Percentiles rank a stretch among this genome's conserved stretches.
phyloP scores from a whole-genome alignment of 2,329 filamentous ascomycete species.

The Lachnellula suecica region DNA sequence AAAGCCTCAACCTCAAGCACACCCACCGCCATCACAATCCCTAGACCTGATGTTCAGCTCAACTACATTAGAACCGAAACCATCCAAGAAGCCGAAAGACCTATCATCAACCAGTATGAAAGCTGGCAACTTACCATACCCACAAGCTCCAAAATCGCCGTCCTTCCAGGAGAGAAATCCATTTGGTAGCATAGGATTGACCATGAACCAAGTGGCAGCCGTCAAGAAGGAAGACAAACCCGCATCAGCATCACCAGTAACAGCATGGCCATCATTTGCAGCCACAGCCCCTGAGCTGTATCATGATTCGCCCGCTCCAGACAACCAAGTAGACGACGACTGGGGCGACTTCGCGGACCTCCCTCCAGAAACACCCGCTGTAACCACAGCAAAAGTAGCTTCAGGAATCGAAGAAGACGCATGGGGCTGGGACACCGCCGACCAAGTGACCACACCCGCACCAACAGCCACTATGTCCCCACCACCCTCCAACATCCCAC shows the following conservation, averaged over 20 bases:
- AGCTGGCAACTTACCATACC: constrained; percentile 37
- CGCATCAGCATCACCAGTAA: constrained; percentile 31
- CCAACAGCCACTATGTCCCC: constrained; percentile 3
- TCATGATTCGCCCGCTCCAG: constrained; percentile 25
- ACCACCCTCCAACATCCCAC: constrained; percentile 73
- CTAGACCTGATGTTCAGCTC: constrained; percentile 34
- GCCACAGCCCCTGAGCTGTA: constrained; percentile 22
- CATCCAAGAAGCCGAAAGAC: constrained; percentile 33
- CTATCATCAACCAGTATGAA: constrained; percentile 29
- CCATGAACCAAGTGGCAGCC: constrained; percentile 39
- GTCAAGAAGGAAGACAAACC: constrained; percentile 34
- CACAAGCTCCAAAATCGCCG: constrained; percentile 50
- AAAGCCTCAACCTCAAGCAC: constrained; percentile 15
- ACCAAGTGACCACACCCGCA: constrained; percentile 17
- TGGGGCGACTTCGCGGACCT: constrained; percentile 54
- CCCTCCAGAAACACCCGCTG: constrained; percentile 25
- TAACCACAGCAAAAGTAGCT: constrained; percentile 10
- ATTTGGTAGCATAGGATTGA: constrained; percentile 48
- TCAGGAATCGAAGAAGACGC: constrained; percentile 26
- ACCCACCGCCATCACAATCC: constrained; percentile 15
- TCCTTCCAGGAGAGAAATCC: constrained; percentile 54
- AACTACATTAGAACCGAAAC: constrained; percentile 29
- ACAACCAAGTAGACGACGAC: constrained; percentile 43
- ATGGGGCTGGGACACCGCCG: constrained; percentile 33
- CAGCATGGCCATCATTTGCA: constrained; percentile 30